Percentiles rank a stretch among this genome's conserved stretches.
Conservation (phyloP, 352 stramenopile genomes). For the Phytophthora lateralis region DNA sequence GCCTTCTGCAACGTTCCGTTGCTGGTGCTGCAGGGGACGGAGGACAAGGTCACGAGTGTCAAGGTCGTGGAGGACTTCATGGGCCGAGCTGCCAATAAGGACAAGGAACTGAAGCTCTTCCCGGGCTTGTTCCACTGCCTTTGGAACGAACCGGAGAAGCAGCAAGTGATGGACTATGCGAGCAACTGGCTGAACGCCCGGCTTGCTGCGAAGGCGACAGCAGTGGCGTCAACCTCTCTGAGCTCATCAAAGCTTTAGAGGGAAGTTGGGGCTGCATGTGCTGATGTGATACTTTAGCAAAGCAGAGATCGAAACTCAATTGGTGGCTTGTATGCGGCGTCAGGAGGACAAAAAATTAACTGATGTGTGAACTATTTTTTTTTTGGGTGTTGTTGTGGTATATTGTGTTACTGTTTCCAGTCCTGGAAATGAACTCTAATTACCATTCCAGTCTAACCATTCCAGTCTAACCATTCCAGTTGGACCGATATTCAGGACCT, state of each 20-base stretch:
- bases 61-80: conserved; percentile 54
- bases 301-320: not conserved
- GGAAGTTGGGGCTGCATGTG: not conserved
- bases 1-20: conserved; percentile 37
- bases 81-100: conserved; percentile 35
- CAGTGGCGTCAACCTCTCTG: conserved; percentile 9
- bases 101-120: conserved; percentile 72
- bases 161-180: conserved; percentile 50
- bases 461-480: no score
- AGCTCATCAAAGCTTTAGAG: conserved; percentile 33
- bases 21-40: conserved; percentile 49
- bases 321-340: not conserved
- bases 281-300: not conserved
- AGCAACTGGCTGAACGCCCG: conserved; percentile 50
- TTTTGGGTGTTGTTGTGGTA: no score
- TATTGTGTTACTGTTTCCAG: no score
- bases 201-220: conserved; percentile 1
- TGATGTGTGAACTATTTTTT: not conserved
- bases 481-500: no score
- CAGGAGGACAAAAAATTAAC: not conserved
- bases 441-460: no score
- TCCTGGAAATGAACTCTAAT: no score
- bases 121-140: conserved; percentile 58
- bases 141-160: conserved; percentile 66
- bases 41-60: conserved; percentile 59